A percentile compares a stretch with the other conserved stretches of the same genome.
phyloP scores from a whole-genome alignment of 345 rosid species.

The Fremontodendron californicum region DNA sequence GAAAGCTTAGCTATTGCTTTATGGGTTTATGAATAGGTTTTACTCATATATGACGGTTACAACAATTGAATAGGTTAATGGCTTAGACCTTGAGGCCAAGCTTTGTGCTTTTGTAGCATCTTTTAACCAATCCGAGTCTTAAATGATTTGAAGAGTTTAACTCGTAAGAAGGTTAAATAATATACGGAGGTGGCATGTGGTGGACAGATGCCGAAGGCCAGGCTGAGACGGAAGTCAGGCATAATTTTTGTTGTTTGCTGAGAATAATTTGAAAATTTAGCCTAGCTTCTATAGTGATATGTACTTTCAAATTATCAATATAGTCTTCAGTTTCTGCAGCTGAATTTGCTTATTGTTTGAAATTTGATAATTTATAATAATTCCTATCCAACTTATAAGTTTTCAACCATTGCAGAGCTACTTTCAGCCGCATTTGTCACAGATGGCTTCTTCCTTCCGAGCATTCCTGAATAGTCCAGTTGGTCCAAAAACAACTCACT shows the following conservation, averaged over 20 bases:
- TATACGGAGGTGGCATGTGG: background rate
- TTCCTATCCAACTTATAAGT: background rate
- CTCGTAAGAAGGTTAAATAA: background rate
- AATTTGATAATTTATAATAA: background rate
- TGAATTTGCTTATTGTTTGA: background rate
- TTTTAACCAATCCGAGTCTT: background rate
- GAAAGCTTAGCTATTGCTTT: background rate
- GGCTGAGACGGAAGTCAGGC: background rate
- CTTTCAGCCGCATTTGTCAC: background rate
- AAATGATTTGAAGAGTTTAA: background rate
- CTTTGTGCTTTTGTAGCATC: background rate
- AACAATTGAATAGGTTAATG: background rate
- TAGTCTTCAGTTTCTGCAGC: background rate
- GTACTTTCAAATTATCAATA: background rate
- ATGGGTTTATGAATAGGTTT: background rate
- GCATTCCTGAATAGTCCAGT: constrained; percentile 77
- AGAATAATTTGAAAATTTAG: background rate
- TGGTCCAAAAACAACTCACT: constrained; percentile 86
- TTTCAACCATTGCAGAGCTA: background rate
- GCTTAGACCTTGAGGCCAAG: background rate
- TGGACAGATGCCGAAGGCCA: background rate
- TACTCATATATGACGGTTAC: background rate
- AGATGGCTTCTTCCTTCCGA: constrained; percentile 70
- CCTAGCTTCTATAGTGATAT: background rate
- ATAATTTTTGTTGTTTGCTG: background rate